Evolutionary conservation across 2,329 filamentous ascomycete genomes (phyloP), one percentile per base, ranked within the genome.

Genomic region (Intubia oerlemansii): DNA sequence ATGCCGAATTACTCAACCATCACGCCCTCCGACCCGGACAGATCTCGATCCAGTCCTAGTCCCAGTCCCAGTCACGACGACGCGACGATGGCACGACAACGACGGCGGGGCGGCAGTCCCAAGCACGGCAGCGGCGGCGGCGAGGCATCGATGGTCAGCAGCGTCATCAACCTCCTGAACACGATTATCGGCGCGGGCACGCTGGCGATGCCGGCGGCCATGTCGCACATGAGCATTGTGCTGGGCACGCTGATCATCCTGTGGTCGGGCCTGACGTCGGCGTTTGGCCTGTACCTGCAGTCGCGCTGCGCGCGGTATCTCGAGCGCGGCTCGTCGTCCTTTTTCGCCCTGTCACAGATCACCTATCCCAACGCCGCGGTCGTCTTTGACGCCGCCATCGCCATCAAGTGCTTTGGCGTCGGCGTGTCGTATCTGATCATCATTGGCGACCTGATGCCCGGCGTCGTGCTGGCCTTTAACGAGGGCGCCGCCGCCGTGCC

Each of bases 401-500:
- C 85, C 10, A 71, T 98, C 45, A 98, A 98, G 49, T 98, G 88
- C 51, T 98, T 98, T 46, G 88, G 88, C 21, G 88, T 98, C 8
- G 88, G 79, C 14, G 80, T 95, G 34, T 93, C 82, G 42, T 98
- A 98, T 53, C 66, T 98, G 42, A 98, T 98, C 44, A 95, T 98
- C 44, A 95, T 98, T 41, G 88, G 88, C 28, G 88, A 98, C 48
- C 57, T 98, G 36, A 98, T 98, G 88, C 88, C 88, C 1, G 85
- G 82, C 22, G 88, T 98, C 8, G 71, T 88, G 15, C 56, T 69
- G 35, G 88, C 84, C 5, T 85, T 98, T 16, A 66, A 69, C 35
- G 61, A 65, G 27, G 54, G 58, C 28, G 64, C 66, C 13, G 65
- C 61, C 12, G 59, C 66, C 3, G 54, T 75, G 25, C 63, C 69